Evolutionary conservation across 441 rosid genomes (phyloP).

Genomic region (Populus hybrid): DNA sequence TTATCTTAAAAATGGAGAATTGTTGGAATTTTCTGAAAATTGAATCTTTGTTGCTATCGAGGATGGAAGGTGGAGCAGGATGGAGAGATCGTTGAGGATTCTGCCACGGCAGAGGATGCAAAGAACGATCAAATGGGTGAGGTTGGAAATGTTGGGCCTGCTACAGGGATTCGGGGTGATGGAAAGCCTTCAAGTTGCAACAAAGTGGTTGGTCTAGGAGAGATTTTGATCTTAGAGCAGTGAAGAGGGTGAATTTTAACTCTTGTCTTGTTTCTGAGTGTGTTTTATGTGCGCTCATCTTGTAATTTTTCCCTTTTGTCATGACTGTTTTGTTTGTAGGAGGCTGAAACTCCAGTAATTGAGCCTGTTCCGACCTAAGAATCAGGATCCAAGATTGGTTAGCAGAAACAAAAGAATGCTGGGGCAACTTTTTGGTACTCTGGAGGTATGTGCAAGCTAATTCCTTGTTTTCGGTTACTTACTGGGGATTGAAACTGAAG

Average conservation of each 20-base stretch:
- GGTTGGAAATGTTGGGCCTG: slow-evolving; percentile 32
- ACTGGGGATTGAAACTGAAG: background rate
- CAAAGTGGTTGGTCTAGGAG: slow-evolving; percentile 54
- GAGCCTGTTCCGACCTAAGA: slow-evolving; percentile 81
- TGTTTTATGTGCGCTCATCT: background rate
- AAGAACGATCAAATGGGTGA: slow-evolving; percentile 24
- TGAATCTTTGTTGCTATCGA: background rate
- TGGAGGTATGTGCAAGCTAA: slow-evolving; percentile 60
- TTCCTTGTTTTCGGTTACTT: background rate
- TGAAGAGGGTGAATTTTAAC: slow-evolving; percentile 40
- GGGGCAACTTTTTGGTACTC: slow-evolving; percentile 91
- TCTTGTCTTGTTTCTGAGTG: background rate
- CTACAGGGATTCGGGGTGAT: slow-evolving; percentile 28
- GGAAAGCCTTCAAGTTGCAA: slow-evolving; percentile 33
- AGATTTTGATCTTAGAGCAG: slow-evolving; percentile 45
- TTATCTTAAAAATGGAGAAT: background rate
- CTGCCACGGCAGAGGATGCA: slow-evolving; percentile 26
- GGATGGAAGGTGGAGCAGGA: slow-evolving; percentile 51
- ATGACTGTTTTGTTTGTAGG: slow-evolving; percentile 34
- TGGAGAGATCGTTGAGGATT: slow-evolving; percentile 51
- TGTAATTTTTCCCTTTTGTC: background rate
- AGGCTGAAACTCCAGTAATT: slow-evolving; percentile 35
- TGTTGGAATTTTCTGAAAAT: background rate
- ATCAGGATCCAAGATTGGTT: slow-evolving; percentile 89
- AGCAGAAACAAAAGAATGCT: slow-evolving; percentile 90